Evolutionary conservation across 768 basidiomycete species (phyloP).

Genomic region (Strobilomyces dryophilus): DNA sequence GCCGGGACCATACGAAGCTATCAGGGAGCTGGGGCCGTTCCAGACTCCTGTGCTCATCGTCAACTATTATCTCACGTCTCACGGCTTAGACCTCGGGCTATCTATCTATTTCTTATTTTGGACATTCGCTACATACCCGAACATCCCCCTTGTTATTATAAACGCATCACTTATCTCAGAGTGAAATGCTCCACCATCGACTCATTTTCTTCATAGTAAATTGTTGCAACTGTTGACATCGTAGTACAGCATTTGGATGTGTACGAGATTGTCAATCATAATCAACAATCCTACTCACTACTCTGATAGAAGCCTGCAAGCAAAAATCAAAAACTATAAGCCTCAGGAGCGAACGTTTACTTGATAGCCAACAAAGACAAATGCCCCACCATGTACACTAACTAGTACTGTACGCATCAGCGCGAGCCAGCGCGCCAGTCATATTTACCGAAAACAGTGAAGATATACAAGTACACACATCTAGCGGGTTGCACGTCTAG

Average conservation of each 20-base stretch:
- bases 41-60: conserved; percentile 7
- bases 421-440: conserved; percentile 4
- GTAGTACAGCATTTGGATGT: conserved; percentile 5
- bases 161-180: background rate
- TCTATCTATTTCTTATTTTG: background rate
- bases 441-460: background rate
- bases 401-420: no score
- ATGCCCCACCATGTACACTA: no score
- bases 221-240: background rate
- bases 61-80: conserved; percentile 12
- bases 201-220: background rate
- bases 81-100: background rate
- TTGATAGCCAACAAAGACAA: no score
- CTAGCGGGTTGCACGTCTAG: background rate
- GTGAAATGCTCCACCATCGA: background rate
- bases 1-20: conserved; percentile 16
- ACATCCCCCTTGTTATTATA: background rate
- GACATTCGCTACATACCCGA: background rate
- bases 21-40: conserved; percentile 26
- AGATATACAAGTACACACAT: background rate
- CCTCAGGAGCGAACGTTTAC: no score
- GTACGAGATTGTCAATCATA: no score
- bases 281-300: no score
- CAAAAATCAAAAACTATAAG: no score
- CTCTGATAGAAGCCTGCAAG: no score